Base-by-base conservation (phyloP, 164 flowering plant species). In the Dillenia suffruticosa region DNA sequence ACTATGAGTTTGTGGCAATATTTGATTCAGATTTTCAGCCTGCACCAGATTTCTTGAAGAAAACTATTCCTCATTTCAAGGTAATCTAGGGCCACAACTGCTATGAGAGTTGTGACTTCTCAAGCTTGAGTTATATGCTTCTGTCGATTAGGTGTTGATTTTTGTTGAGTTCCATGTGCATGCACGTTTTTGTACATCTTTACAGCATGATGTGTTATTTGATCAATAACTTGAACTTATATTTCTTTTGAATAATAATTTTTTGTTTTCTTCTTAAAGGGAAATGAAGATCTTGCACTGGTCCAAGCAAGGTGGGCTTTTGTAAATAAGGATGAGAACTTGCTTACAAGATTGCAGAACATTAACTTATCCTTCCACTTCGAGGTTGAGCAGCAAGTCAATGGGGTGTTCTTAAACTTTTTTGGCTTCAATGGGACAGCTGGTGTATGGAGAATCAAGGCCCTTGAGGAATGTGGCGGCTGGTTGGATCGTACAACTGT, bases 1-100 rank as follows among this genome's bases (percentile, higher is more conserved):
- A 94, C 65, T 94, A 88, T 68, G 99, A 94, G 76, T 94, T 84
- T 78, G 99, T 91, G 58, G 93, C 99, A 32, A 91, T 94, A 8
- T 94, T 94, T 70, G 99, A 94, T 77, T 93, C 99, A 19, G 99
- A 95, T 79, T 95, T 92, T 72, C 99, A 91, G 75, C 99, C 99
- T 10, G 76, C 63, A 15, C 87, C 96, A 51, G 97, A 95, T 71
- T 95, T 95, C 76, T 77, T 95, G 80, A 92, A 88, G 83, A 84
- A 79, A 71, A 95, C 99, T 9, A 63, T 95, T 63, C 99, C 97
- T 44, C 77, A 89, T 73, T 95, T 95, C 57, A 86, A 89, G 96
- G 99, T 95, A 81, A 64, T 24, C 22, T 60, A 3, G 32, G 2
- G 43, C 22, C 64, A 32, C 40, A 32, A 32, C 7, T n/a, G n/a